A percentile compares a stretch with the other conserved stretches of the same genome.
Conservation (phyloP, 2,329 filamentous ascomycete genomes). For the Calonectria leucothoes region DNA sequence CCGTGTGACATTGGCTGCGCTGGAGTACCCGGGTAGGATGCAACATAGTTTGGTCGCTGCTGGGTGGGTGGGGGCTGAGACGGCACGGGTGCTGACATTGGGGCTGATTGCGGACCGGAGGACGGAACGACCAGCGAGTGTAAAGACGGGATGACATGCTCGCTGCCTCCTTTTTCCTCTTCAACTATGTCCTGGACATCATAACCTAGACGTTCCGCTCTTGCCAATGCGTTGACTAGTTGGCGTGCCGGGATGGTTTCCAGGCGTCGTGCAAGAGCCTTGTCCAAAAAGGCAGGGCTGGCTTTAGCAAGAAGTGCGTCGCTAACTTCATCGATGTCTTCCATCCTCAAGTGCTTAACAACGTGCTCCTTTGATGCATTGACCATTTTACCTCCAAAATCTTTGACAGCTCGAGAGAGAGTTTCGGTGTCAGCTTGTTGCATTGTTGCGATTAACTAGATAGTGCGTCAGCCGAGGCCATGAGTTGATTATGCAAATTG, state of each 20-base stretch:
- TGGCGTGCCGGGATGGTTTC: constrained; percentile 65
- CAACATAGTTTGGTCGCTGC: neutral
- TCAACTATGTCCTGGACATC: constrained; percentile 62
- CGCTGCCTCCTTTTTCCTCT: constrained; percentile 45
- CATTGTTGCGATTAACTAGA: constrained; percentile 61
- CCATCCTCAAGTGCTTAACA: constrained; percentile 50
- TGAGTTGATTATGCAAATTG: constrained; percentile 1
- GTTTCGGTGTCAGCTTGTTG: constrained; percentile 54
- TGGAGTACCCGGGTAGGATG: constrained; percentile 13
- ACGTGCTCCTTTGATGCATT: constrained; percentile 54
- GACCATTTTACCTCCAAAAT: constrained; percentile 60
- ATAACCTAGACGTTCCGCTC: constrained; percentile 68
- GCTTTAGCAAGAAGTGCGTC: constrained; percentile 58
- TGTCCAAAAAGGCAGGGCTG: constrained; percentile 63
- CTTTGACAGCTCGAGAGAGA: constrained; percentile 52
- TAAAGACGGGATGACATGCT: constrained; percentile 52
- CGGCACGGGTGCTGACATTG: constrained; percentile 11
- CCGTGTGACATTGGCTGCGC: neutral
- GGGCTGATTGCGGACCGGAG: neutral
- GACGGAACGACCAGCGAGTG: constrained; percentile 24
- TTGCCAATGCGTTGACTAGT: constrained; percentile 67
- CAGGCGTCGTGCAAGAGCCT: constrained; percentile 62
- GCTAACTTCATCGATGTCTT: constrained; percentile 59
- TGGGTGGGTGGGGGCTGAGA: constrained; percentile 4
- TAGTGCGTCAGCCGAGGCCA: constrained; percentile 36